Evolutionary conservation across 345 rosid species (phyloP), one percentile per base, ranked within the genome.

Genomic region (Rhizophora apiculata): DNA sequence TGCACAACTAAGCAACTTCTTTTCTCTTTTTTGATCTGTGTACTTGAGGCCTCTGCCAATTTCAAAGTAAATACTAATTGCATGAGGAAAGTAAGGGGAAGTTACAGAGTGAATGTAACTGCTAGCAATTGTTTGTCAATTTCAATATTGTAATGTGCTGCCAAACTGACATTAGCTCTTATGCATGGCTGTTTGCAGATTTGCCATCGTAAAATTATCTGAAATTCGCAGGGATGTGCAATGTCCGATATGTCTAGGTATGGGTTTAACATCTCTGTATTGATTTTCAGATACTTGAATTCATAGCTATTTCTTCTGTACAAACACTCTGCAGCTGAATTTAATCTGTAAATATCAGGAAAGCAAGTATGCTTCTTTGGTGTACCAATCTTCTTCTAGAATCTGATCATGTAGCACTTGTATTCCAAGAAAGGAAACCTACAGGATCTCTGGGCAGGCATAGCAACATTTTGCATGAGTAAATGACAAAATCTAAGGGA

Each of bases 241-340:
- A 67, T 90, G 96, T 73, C 93, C 90, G 1, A 90, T 90, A 65
- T 90, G 93, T 73, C 67, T 89, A 67, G 96, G 96, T 89, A 75
- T 58, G 80, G 49, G 49, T 63, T 68, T 72, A 29, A 39, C 49
- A 10, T 43, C 56, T 51, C 37, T 59, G n/a, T 72, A 39, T 72
- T 8, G 11, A 34, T 63, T 71, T 62, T 34, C 65, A 18, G 57
- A 59, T 60, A 52, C 43, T 13, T 26, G 39, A 48, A 60, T 55
- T 9, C 37, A 22, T 39, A 30, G 31, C 27, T 6, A 60, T 53
- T 57, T 53, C 43, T 61, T 24, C 20, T 73, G 24, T 54, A 26
- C 27, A n/a, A 55, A 64, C 37, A 21, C 8, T 61, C 24, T 73
- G 68, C 61, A 46, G 62, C 34, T 10, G 27, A 3, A 65, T 29